Conservation (phyloP, 2,329 filamentous ascomycete genomes). For the Thermothelomyces thermophilus region DNA sequence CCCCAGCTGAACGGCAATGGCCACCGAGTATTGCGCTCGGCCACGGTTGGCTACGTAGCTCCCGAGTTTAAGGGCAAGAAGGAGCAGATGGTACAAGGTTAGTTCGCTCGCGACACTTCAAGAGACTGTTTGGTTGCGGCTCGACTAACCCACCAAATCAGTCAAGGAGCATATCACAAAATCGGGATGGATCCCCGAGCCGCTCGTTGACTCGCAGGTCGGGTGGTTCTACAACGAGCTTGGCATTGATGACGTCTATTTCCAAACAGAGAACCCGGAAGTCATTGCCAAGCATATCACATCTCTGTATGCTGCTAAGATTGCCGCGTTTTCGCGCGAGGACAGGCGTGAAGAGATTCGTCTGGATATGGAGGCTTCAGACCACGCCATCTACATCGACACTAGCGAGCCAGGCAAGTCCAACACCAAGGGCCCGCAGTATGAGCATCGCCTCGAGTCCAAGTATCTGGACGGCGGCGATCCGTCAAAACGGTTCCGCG, state of each 20-base stretch:
- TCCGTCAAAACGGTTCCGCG: slow-evolving; percentile 70
- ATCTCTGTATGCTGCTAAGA: slow-evolving; percentile 93
- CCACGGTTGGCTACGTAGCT: slow-evolving; percentile 89
- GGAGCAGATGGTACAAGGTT: slow-evolving; percentile 79
- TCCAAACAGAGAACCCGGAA: slow-evolving; percentile 78
- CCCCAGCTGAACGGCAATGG: slow-evolving; percentile 49
- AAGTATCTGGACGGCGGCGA: slow-evolving; percentile 87
- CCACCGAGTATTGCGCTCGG: slow-evolving; percentile 73
- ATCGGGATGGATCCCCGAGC: slow-evolving; percentile 77
- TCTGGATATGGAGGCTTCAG: slow-evolving; percentile 86
- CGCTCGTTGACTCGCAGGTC: slow-evolving; percentile 78
- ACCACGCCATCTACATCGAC: slow-evolving; percentile 98
- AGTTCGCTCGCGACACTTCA: slow-evolving; percentile 25
- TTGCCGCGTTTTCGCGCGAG: slow-evolving; percentile 85
- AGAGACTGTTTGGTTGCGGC: not conserved
- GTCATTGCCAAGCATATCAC: slow-evolving; percentile 92
- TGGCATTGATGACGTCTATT: slow-evolving; percentile 98
- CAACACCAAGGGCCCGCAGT: slow-evolving; percentile 71
- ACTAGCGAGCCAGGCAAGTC: slow-evolving; percentile 85
- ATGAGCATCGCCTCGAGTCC: slow-evolving; percentile 86
- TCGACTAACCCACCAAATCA: slow-evolving; percentile 29
- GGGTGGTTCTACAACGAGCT: slow-evolving; percentile 97
- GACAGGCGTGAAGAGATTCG: slow-evolving; percentile 93
- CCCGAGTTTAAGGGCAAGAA: slow-evolving; percentile 90
- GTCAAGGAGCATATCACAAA: slow-evolving; percentile 75